Conservation (phyloP, 1,284 basidiomycete genomes). For the Malassezia equina region DNA sequence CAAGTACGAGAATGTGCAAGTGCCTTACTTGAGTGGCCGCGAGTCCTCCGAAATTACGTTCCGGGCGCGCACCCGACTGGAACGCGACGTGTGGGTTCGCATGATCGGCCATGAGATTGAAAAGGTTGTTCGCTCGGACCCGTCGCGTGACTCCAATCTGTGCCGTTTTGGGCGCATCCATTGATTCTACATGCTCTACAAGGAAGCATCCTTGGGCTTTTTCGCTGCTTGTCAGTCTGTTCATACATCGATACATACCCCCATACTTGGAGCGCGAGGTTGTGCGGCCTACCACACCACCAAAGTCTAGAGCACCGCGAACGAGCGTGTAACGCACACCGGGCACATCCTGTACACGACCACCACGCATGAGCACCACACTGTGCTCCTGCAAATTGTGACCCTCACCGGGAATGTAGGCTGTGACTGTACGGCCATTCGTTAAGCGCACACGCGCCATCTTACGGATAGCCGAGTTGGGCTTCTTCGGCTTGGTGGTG, state of each 20-base stretch:
- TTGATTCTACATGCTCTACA: neutral
- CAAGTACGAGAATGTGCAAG: neutral
- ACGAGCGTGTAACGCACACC: conserved; percentile 69
- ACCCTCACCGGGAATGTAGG: conserved; percentile 93
- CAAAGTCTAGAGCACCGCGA: conserved; percentile 81
- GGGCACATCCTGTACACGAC: conserved; percentile 90
- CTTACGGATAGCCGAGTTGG: conserved; percentile 96
- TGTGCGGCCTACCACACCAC: conserved; percentile 74
- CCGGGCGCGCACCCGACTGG: conserved; percentile 64
- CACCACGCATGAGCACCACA: conserved; percentile 85
- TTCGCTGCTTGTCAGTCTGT: conserved; percentile 56
- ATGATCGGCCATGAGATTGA: conserved; percentile 73
- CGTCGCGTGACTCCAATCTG: conserved; percentile 39
- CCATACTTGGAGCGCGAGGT: conserved; percentile 84
- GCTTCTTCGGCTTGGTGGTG: conserved; percentile 76
- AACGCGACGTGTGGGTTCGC: conserved; percentile 79
- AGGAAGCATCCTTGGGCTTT: conserved; percentile 58
- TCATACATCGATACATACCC: conserved; percentile 55
- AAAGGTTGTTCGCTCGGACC: conserved; percentile 52
- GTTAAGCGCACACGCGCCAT: conserved; percentile 86
- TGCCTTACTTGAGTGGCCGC: neutral
- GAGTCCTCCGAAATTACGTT: conserved; percentile 54
- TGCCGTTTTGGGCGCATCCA: conserved; percentile 27
- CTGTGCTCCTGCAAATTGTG: conserved; percentile 97
- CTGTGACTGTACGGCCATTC: conserved; percentile 78